A percentile compares a stretch with the other conserved stretches of the same genome.
These are phyloP conservation scores for Boletus coccyginus DNA, from an alignment of 768 basidiomycete species.

Conservation along the genomic window DNA sequence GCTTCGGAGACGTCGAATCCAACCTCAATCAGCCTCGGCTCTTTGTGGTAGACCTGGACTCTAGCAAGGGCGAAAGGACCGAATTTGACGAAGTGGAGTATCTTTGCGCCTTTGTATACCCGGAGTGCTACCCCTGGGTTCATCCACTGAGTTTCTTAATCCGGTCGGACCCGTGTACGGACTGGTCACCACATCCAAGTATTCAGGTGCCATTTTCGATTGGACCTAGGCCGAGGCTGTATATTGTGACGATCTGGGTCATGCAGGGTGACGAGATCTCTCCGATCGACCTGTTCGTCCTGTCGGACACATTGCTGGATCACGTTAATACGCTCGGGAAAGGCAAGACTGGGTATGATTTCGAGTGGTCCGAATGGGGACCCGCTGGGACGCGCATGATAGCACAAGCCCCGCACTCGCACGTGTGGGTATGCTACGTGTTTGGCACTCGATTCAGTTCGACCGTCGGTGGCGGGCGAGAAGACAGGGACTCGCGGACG, in stretches of 20 bases:
- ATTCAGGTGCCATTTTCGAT: slow-evolving; percentile 46
- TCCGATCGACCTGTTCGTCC: slow-evolving; percentile 42
- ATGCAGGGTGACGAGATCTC: slow-evolving; percentile 25
- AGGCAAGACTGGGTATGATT: slow-evolving; percentile 15
- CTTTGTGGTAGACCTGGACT: slow-evolving; percentile 41
- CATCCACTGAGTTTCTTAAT: slow-evolving; percentile 38
- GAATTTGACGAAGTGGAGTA: slow-evolving; percentile 31
- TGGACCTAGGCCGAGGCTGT: slow-evolving; percentile 41
- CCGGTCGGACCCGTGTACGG: slow-evolving; percentile 53
- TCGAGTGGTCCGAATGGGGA: slow-evolving; percentile 55
- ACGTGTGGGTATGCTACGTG: slow-evolving; percentile 59
- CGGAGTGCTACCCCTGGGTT: slow-evolving; percentile 31
- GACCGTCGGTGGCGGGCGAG: slow-evolving; percentile 12
- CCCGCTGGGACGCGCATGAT: slow-evolving; percentile 45
- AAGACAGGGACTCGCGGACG: slow-evolving; percentile 12
- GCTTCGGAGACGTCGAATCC: slow-evolving; percentile 21
- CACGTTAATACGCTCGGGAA: slow-evolving; percentile 19
- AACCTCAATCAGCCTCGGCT: slow-evolving; percentile 27
- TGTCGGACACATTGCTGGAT: slow-evolving; percentile 36
- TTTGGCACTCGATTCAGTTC: slow-evolving; percentile 46
- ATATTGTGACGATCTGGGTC: slow-evolving; percentile 46
- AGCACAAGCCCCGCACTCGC: slow-evolving; percentile 33
- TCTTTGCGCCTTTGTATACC: slow-evolving; percentile 42
- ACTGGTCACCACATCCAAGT: slow-evolving; percentile 37
- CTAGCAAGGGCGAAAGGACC: slow-evolving; percentile 29